These are phyloP conservation scores for Arctium lappa DNA, from an alignment of 129 eudicot genomes.

Conservation along the genomic window DNA sequence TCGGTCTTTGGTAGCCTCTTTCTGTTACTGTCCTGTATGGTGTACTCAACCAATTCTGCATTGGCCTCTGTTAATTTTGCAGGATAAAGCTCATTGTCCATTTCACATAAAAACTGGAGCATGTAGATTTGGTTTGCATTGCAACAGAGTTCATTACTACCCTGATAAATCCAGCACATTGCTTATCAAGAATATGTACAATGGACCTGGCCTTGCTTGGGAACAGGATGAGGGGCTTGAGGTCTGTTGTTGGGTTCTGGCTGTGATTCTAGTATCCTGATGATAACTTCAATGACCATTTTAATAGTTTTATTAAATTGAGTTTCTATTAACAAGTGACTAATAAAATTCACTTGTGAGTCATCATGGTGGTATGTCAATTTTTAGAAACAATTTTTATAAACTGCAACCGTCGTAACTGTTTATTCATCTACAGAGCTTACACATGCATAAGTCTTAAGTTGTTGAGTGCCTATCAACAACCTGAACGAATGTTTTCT, in stretches of 20 bases:
- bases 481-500: neutral
- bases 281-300: slow-evolving; percentile 21
- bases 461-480: neutral
- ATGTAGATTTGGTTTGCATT: slow-evolving; percentile 85
- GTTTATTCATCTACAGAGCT: neutral
- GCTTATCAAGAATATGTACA: slow-evolving; percentile 95
- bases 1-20: slow-evolving; percentile 21
- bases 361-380: neutral
- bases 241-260: slow-evolving; percentile 94
- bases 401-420: neutral
- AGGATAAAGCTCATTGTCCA: slow-evolving; percentile 99
- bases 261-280: slow-evolving; percentile 92
- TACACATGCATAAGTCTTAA: neutral
- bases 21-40: neutral
- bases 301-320: slow-evolving; percentile 2
- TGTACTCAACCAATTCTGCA: slow-evolving; percentile 1
- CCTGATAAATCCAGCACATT: slow-evolving; percentile 88
- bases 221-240: slow-evolving; percentile 99
- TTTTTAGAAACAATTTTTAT: neutral
- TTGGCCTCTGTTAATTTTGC: slow-evolving; percentile 28
- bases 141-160: slow-evolving; percentile 95
- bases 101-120: slow-evolving; percentile 98
- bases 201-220: slow-evolving; percentile 98
- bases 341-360: slow-evolving; percentile 11
- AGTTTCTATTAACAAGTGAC: slow-evolving; percentile 1